Base-by-base conservation (phyloP, 805 yeast species). In the Saccharomyces mikatae region DNA sequence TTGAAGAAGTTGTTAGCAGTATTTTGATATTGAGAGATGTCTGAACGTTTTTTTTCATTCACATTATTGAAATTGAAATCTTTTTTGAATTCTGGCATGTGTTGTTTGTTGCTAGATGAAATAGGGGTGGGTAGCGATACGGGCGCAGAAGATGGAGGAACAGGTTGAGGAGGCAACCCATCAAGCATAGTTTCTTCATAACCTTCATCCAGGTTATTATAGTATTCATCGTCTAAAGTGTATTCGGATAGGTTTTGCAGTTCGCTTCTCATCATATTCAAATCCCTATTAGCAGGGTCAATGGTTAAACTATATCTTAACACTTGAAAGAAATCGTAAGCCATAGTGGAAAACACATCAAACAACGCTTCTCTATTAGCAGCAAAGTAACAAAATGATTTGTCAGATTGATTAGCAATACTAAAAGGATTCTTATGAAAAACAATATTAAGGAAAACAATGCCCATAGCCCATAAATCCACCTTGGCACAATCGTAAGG, bases 391-490 rank as follows among this genome's bases (percentile, higher is more conserved):
- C 87, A 73, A 69, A 90, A 91, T 51, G 91, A 74, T 65, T 87
- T 87, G 71, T 90, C 97, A 14, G 84, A 76, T 63, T 84, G 82
- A 61, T 84, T 82, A 4, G 96, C 96, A 14, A 84, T 84, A 59
- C 80, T 81, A 70, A 90, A 90, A 2, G 97, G 97, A 67, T 87
- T 86, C 64, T 89, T 85, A 52, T 87, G 94, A 73, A 90, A 90
- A n/a, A 90, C 86, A 53, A 87, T 76, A 61, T 92, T 90, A 63
- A 90, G 73, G 55, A 90, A 75, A 48, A 89, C 87, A 55, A 90
- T 83, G 29, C 96, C 97, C 56, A 87, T 72, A 0, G 96, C 84
- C 97, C 97, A 90, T 50, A 90, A 75, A 71, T 90, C 97, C 51
- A 87, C 85, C 69, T 87, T 85, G 22, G 84, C 82, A 8, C 96